These are phyloP conservation scores for Lagenidium sp. DNA, from an alignment of 352 stramenopile species.

Conservation along the genomic window DNA sequence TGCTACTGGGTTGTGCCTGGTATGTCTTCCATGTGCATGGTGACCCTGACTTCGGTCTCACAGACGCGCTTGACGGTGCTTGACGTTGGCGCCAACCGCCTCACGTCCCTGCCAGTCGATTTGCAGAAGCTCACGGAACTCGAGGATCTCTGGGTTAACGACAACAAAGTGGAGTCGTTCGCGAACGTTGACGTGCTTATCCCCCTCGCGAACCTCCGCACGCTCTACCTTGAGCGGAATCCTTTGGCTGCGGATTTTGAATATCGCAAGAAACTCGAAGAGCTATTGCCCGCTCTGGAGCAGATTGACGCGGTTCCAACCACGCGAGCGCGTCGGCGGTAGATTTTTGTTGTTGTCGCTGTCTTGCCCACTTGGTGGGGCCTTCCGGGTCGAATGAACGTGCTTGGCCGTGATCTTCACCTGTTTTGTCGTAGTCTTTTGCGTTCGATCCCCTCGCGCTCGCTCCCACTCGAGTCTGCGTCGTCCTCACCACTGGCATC, in stretches of 20 bases:
- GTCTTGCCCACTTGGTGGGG: no score
- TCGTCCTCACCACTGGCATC: slow-evolving; percentile 3
- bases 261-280: slow-evolving; percentile 91
- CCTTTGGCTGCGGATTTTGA: slow-evolving; percentile 90
- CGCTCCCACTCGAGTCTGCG: background rate
- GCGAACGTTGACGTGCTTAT: slow-evolving; percentile 59
- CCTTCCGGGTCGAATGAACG: no score
- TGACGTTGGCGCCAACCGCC: slow-evolving; percentile 81
- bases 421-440: background rate
- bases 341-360: slow-evolving; percentile 7
- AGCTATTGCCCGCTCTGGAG: slow-evolving; percentile 84
- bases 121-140: slow-evolving; percentile 30
- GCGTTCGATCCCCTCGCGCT: slow-evolving; percentile 1
- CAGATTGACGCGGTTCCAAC: slow-evolving; percentile 92
- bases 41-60: no score
- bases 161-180: slow-evolving; percentile 54
- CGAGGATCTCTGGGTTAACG: slow-evolving; percentile 79
- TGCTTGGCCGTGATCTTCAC: no score
- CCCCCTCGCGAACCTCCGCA: slow-evolving; percentile 76
- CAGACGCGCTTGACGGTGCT: slow-evolving; percentile 56
- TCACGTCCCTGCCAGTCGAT: slow-evolving; percentile 40
- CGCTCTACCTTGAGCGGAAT: slow-evolving; percentile 96
- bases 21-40: no score
- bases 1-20: background rate
- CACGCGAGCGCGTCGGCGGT: slow-evolving; percentile 35